Conservation (phyloP, 108 stramenopile genomes). For the Skeletonema marinoi region DNA sequence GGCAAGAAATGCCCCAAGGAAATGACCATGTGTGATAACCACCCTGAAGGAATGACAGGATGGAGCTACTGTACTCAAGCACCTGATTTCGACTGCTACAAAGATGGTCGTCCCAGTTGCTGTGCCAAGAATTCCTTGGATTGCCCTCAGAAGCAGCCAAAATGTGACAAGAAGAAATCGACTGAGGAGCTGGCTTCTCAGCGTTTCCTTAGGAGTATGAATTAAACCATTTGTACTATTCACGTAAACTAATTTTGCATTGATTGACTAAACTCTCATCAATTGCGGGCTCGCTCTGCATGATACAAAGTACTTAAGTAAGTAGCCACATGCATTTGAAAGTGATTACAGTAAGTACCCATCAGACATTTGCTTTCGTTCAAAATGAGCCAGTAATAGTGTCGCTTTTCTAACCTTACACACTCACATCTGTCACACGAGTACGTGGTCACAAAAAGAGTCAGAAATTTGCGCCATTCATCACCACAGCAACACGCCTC, state of each 20-base stretch:
- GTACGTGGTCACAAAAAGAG: neutral
- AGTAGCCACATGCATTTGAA: too few species aligned
- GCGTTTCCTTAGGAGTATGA: neutral
- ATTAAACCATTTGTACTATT: neutral
- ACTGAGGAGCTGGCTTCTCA: neutral
- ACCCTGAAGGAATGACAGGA: neutral
- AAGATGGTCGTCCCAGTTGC: neutral
- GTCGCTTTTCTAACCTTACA: too few species aligned
- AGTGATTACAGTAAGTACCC: too few species aligned
- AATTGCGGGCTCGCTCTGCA: too few species aligned
- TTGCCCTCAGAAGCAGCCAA: neutral
- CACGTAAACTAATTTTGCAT: too few species aligned
- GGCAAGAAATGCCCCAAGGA: neutral
- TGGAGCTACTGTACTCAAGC: conserved; percentile 3
- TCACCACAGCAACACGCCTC: neutral
- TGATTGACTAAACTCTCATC: too few species aligned
- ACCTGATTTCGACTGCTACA: conserved; percentile 1
- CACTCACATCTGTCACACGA: neutral
- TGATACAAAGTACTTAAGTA: too few species aligned
- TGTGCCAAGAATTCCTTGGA: neutral
- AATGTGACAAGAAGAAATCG: neutral
- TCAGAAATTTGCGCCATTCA: neutral
- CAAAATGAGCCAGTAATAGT: too few species aligned
- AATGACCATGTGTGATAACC: neutral
- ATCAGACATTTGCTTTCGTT: too few species aligned